phyloP scores from a whole-genome alignment of 2,329 filamentous ascomycete species.

The Myriosclerotinia curreyana region DNA sequence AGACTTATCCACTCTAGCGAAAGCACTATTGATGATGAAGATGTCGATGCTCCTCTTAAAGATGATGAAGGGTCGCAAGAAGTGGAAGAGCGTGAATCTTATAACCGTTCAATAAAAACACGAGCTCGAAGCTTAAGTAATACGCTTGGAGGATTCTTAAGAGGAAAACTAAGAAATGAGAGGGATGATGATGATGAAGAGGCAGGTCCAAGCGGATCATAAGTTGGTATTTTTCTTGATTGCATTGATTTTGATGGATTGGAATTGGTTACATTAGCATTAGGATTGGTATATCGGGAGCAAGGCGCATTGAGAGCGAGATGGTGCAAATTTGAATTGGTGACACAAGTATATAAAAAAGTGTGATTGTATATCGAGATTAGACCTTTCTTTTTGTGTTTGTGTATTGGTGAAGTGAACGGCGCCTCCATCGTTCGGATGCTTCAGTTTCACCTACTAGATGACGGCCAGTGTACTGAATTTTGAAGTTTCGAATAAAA shows the following conservation, averaged over 20 bases:
- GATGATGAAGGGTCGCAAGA: conserved; percentile 18
- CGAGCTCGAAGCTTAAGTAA: conserved; percentile 37
- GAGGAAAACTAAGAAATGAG: conserved; percentile 27
- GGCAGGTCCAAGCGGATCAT: conserved; percentile 35
- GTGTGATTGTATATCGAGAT: background rate
- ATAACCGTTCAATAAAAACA: conserved; percentile 28
- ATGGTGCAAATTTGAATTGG: background rate
- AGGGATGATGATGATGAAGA: conserved; percentile 31
- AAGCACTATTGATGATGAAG: conserved; percentile 27
- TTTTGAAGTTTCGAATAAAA: too few relatives aligned
- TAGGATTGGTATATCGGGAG: conserved; percentile 14
- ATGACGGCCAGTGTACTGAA: background rate
- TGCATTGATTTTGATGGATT: conserved; percentile 7
- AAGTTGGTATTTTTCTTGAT: conserved; percentile 13
- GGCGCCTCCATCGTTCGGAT: too few relatives aligned
- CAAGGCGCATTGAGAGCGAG: conserved; percentile 12
- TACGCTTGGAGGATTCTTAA: conserved; percentile 35
- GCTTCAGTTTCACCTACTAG: background rate
- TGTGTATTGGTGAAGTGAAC: background rate
- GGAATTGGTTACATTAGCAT: conserved; percentile 18
- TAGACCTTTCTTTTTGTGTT: too few relatives aligned
- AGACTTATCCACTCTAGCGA: conserved; percentile 27
- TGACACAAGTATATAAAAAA: conserved; percentile 3
- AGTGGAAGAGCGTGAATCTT: conserved; percentile 28
- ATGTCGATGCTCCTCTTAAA: conserved; percentile 22